Percentiles rank a stretch among this genome's conserved stretches.
These are phyloP conservation scores for Musa beccarii DNA, from an alignment of 176 grass and related monocot genomes.

Conservation along the genomic window DNA sequence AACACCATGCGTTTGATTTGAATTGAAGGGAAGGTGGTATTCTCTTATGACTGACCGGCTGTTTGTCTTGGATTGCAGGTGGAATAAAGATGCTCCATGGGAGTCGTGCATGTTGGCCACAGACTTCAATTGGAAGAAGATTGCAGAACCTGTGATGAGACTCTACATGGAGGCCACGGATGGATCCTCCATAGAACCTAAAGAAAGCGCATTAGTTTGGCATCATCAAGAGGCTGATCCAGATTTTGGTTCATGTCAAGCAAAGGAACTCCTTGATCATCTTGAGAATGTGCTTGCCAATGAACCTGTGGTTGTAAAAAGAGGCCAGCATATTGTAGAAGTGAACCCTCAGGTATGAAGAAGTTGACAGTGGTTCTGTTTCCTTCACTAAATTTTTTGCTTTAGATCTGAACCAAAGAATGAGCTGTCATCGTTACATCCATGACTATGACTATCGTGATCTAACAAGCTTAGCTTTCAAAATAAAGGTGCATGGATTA, in stretches of 20 bases:
- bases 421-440: background rate
- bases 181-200: conserved; percentile 39
- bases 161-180: conserved; percentile 42
- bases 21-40: conserved; percentile 7
- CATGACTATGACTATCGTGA: conserved; percentile 2
- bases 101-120: conserved; percentile 19
- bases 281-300: conserved; percentile 47
- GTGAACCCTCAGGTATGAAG: conserved; percentile 44
- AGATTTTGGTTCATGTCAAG: conserved; percentile 53
- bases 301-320: conserved; percentile 47
- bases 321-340: conserved; percentile 47
- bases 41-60: conserved; percentile 12
- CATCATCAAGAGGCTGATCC: conserved; percentile 50
- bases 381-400: background rate
- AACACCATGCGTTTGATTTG: conserved; percentile 18
- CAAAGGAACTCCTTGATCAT: conserved; percentile 52
- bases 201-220: conserved; percentile 63
- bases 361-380: background rate
- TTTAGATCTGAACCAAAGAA: conserved; percentile 2
- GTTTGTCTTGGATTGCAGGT: conserved; percentile 26
- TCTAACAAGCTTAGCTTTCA: conserved; percentile 6
- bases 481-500: conserved; percentile 7
- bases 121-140: conserved; percentile 41
- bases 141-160: conserved; percentile 31
- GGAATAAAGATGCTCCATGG: conserved; percentile 43